Base-by-base conservation (phyloP, 192 early-diverging fungal species). In the Linnemannia exigua region DNA sequence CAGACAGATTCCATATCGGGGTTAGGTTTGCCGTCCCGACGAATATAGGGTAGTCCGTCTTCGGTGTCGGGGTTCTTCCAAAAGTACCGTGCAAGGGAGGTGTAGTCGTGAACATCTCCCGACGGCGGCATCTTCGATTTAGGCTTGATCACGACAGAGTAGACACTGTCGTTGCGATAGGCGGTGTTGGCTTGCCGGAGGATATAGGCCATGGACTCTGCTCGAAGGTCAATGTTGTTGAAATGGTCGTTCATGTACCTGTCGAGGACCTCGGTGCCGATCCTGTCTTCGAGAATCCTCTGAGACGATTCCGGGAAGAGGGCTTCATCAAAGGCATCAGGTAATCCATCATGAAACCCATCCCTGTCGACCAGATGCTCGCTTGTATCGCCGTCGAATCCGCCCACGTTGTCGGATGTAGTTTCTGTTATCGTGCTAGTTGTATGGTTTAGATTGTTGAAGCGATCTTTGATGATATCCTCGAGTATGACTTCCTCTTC, bases 1-100 rank as follows among this genome's bases (percentile, higher is more conserved):
- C 77, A 66, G 3, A 92, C 72, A 16, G 71, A 38, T 33, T 77
- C 73, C 76, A 91, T 88, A 41, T 93, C 92, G 0, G 92, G 92
- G 61, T 93, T 93, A 47, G 84, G 77, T 20, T 90, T 58, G 14
- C 91, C 92, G 75, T 91, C 91, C 1, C 67, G 28, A 35, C 89
- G 88, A 16, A 90, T 70, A 70, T 93, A 94, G 14, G 92, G 93
- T 15, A 91, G 66, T 15, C 88, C 88, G 50, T 78, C 58, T 5
- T 73, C 33, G 14, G 72, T 80, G 0, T 73, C 78, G 50, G 75
- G 79, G 73, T 91, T 84, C 15, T 88, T 91, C 92, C 92, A 92
- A 76, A 80, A 93, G 84, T 93, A 91, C 11, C 90, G 76, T n/a
- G 91, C 91, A 67, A 93, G 77, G 4, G 92, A 92, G 58, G 87